A percentile compares a stretch with the other conserved stretches of the same genome.
Evolutionary conservation across 768 basidiomycete genomes (phyloP).

Genomic region (Tulasnella sp.): DNA sequence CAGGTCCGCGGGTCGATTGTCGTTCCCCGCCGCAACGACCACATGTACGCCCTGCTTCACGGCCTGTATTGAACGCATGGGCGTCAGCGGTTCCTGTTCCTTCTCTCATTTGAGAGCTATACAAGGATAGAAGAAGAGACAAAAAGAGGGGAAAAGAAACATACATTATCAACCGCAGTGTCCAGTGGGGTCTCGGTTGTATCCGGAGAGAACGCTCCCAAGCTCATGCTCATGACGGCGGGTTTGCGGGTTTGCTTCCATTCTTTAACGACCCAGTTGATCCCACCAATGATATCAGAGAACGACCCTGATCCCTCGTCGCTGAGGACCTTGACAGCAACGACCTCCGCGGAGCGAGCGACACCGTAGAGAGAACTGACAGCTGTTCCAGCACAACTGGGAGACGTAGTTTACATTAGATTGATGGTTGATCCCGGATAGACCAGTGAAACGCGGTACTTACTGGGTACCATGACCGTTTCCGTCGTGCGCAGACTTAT

Average conservation of each 20-base stretch:
- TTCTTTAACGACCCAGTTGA: slow-evolving; percentile 36
- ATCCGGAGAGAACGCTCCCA: slow-evolving; percentile 37
- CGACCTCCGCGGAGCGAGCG: slow-evolving; percentile 38
- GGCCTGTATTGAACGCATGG: not conserved
- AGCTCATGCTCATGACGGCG: slow-evolving; percentile 40
- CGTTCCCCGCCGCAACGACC: slow-evolving; percentile 30
- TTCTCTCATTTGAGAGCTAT: not conserved
- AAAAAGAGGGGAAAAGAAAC: too few relatives aligned
- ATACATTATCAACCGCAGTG: slow-evolving; percentile 35
- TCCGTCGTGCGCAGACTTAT: too few relatives aligned
- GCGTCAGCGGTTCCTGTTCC: not conserved
- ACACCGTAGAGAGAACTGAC: slow-evolving; percentile 38
- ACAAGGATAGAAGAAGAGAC: too few relatives aligned
- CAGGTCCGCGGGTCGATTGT: slow-evolving; percentile 25
- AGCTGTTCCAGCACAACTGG: slow-evolving; percentile 27
- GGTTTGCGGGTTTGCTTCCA: slow-evolving; percentile 33
- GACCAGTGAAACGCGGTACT: not conserved
- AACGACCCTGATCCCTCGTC: slow-evolving; percentile 36
- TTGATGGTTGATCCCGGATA: slow-evolving; percentile 21
- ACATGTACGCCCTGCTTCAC: slow-evolving; percentile 27
- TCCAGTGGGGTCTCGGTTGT: slow-evolving; percentile 38
- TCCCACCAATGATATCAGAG: slow-evolving; percentile 35
- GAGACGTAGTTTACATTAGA: slow-evolving; percentile 30
- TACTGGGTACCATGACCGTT: slow-evolving; percentile 45
- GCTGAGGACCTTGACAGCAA: slow-evolving; percentile 45